A percentile compares a stretch with the other conserved stretches of the same genome.
phyloP scores from a whole-genome alignment of 1,284 basidiomycete species.

The Microbotryum lychnidis-dioicae region DNA sequence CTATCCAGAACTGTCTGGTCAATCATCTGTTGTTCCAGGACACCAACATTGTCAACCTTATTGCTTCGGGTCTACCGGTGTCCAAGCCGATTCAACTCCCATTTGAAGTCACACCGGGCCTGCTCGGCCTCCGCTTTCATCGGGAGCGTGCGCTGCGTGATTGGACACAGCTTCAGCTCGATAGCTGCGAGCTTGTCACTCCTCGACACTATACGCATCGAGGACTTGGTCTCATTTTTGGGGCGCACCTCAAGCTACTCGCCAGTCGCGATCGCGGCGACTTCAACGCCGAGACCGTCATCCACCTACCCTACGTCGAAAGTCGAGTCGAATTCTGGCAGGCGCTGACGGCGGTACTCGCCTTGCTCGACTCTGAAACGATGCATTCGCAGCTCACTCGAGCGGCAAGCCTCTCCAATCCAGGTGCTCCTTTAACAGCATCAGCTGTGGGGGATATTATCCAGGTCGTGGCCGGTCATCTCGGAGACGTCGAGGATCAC shows the following conservation, averaged over 20 bases:
- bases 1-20: conserved; percentile 17
- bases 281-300: conserved; percentile 5
- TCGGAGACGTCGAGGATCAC: conserved; percentile 29
- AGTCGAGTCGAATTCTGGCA: conserved; percentile 18
- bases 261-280: conserved; percentile 23
- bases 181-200: neutral
- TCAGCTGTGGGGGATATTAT: conserved; percentile 22
- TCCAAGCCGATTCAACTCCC: conserved; percentile 9
- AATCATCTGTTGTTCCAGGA: conserved; percentile 19
- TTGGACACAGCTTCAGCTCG: conserved; percentile 51
- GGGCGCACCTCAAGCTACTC: conserved; percentile 26
- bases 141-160: conserved; percentile 47
- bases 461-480: conserved; percentile 28
- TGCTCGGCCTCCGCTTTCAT: conserved; percentile 55
- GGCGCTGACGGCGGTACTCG: conserved; percentile 15
- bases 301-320: conserved; percentile 17
- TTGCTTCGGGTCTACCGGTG: conserved; percentile 12
- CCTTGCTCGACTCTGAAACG: conserved; percentile 13
- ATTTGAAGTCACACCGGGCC: conserved; percentile 44
- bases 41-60: conserved; percentile 14
- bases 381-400: conserved; percentile 18
- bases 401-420: neutral
- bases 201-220: neutral
- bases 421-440: neutral
- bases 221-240: conserved; percentile 10